Base-by-base conservation (phyloP, 2,329 filamentous ascomycete genomes). In the Allantophomopsis cytisporea region DNA sequence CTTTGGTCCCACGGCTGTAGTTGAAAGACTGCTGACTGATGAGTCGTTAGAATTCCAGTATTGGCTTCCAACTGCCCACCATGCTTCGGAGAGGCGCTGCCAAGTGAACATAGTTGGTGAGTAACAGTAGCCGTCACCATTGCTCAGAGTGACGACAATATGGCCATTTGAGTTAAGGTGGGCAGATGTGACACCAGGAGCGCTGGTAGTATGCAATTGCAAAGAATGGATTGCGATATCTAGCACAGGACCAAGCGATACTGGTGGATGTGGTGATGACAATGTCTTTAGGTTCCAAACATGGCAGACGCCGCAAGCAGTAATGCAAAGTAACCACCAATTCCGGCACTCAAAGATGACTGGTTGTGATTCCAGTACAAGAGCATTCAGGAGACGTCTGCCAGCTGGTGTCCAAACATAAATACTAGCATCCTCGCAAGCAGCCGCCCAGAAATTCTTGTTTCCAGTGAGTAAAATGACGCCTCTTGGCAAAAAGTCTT, bases 21-120 rank as follows among this genome's bases (percentile, higher is more conserved):
- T 77, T 47, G 86, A 79, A 31, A 94, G 61, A 38, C 87, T 83
- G 36, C 83, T 80, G 39, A 94, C 77, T 1, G 87, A 87, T 2
- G 86, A 87, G 53, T 95, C 91, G 39, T 87, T 94, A 1, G 87
- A 93, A 59, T 98, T 96, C 93, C 91, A 98, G 58, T 98, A 98
- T 56, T 98, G 91, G 50, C 85, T 94, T 14, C 88, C 88, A 0
- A 96, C 87, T 0, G 89, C 89, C 87, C 91, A 98, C 91, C 91
- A 98, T 2, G 85, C 74, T 56, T 98, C 93, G 2, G 87, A 94
- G n/a, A 98, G 68, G 8, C 88, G 78, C 59, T 96, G 89, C 91
- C 91, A 98, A 7, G 79, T 75, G 58, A 78, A 89, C 80, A 98
- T 83, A 14, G 72, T 70, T 1, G 82, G 74, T 2, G 84, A 84